Evolutionary conservation across 2,329 filamentous ascomycete species (phyloP), one percentile per base, ranked within the genome.

Genomic region (Cercospora canescens): DNA sequence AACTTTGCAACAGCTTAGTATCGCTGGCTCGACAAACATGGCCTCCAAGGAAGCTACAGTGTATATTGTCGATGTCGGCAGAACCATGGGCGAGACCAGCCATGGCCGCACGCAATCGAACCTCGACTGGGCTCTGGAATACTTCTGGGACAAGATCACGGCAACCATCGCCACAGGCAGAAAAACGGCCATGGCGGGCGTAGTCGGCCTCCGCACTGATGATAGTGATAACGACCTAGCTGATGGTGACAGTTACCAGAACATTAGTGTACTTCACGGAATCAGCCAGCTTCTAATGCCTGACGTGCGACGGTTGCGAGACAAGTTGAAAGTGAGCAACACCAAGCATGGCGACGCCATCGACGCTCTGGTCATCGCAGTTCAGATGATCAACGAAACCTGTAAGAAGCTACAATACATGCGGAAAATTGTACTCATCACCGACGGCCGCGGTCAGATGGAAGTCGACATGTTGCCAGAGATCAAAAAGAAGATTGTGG

Each of bases 81-180:
- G 82, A 74, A 91, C 94, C n/a, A 97, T 96, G 91, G 90, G 85
- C 65, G 83, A 91, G 76, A 86, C 83, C 72, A 87, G 88, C 72
- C 85, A 87, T 80, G 92, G 90, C 28, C 88, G 95, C 71, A 77
- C 82, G 21, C 87, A 94, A 77, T 90, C 90, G 3, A 91, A 98
- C 77, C 86, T 99, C 18, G 92, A 97, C 67, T 99, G 90, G 88
- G 87, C 88, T 56, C 89, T 98, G 88, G 88, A 88, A 68, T 99
- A 97, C 80, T 87, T 98, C 58, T 99, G 94, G 94, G 94, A 98
- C 83, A 95, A 92, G 77, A 91, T 96, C 71, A 90, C 89, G 5
- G 87, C 87, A 7, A 92, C 89, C 3, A 90, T 88, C 39, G 82
- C 84, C 32, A 89, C 84, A n/a, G 89, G 87, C 30, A 87, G 92